These are phyloP conservation scores for Starmera caribaea DNA, from an alignment of 805 yeast genomes.

Conservation along the genomic window DNA sequence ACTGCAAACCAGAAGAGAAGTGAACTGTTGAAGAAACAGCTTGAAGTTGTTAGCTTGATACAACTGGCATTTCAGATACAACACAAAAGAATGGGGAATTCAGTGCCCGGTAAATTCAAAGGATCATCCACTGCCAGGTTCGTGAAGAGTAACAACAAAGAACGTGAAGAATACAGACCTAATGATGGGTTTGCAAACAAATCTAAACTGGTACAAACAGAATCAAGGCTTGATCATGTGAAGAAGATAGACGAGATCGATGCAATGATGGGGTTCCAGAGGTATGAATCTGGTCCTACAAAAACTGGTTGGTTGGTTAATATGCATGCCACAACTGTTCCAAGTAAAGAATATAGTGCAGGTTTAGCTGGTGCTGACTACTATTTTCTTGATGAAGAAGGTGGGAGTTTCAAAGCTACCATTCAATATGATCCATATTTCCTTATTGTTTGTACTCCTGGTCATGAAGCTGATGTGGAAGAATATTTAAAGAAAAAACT, in stretches of 20 bases:
- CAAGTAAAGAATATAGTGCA: constrained; percentile 44
- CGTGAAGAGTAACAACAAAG: constrained; percentile 29
- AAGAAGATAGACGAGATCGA: constrained; percentile 63
- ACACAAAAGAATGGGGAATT: constrained; percentile 4
- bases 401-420: constrained; percentile 88
- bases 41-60: too few relatives aligned
- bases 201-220: constrained; percentile 7
- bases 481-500: constrained; percentile 65
- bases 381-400: constrained; percentile 92
- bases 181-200: constrained; percentile 27
- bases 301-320: constrained; percentile 87
- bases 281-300: constrained; percentile 61
- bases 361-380: constrained; percentile 89
- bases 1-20: too few relatives aligned
- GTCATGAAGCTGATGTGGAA: constrained; percentile 60
- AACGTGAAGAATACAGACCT: constrained; percentile 12
- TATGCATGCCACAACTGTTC: constrained; percentile 80
- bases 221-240: constrained; percentile 39
- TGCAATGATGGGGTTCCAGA: constrained; percentile 77
- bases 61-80: too few relatives aligned
- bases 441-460: constrained; percentile 53
- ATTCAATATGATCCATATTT: constrained; percentile 83
- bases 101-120: constrained; percentile 19
- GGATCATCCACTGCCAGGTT: constrained; percentile 46
- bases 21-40: too few relatives aligned